These are phyloP conservation scores for Candida awuae DNA, from an alignment of 805 yeast genomes.

Conservation along the genomic window DNA sequence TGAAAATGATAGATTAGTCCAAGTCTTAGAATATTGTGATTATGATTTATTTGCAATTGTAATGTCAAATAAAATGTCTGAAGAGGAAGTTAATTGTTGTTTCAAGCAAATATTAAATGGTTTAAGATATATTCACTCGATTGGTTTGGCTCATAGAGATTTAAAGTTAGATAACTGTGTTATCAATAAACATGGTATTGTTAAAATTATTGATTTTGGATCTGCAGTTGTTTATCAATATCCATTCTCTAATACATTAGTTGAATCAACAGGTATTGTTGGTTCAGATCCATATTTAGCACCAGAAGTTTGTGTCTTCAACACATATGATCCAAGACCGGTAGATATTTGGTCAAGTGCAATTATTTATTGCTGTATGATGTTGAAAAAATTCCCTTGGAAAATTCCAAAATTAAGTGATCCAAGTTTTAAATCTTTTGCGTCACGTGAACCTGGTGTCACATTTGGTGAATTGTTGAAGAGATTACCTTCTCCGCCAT, in stretches of 20 bases:
- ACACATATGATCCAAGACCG: constrained; percentile 83
- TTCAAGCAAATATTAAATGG: constrained; percentile 82
- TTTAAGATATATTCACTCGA: constrained; percentile 67
- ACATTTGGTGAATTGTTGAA: constrained; percentile 57
- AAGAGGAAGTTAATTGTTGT: constrained; percentile 77
- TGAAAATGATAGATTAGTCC: constrained; percentile 78
- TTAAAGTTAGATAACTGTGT: constrained; percentile 91
- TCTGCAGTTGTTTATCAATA: constrained; percentile 86
- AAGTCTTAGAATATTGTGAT: constrained; percentile 93
- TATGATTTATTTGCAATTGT: constrained; percentile 90
- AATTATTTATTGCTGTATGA: constrained; percentile 87
- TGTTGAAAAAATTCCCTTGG: constrained; percentile 89
- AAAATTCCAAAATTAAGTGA: constrained; percentile 80
- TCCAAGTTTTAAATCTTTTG: constrained; percentile 74
- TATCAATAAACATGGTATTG: constrained; percentile 71
- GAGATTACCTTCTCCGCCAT: constrained; percentile 42
- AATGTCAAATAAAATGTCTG: constrained; percentile 83
- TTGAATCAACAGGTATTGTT: constrained; percentile 77
- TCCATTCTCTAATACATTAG: constrained; percentile 66
- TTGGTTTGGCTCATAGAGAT: constrained; percentile 89
- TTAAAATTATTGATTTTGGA: constrained; percentile 88
- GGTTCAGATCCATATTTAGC: constrained; percentile 88
- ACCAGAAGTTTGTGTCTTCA: constrained; percentile 81
- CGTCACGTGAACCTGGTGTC: constrained; percentile 62
- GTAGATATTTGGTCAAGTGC: constrained; percentile 94